Evolutionary conservation across 257 asterid genomes (phyloP), one percentile per base, ranked within the genome.

Genomic region (Avicennia marina): DNA sequence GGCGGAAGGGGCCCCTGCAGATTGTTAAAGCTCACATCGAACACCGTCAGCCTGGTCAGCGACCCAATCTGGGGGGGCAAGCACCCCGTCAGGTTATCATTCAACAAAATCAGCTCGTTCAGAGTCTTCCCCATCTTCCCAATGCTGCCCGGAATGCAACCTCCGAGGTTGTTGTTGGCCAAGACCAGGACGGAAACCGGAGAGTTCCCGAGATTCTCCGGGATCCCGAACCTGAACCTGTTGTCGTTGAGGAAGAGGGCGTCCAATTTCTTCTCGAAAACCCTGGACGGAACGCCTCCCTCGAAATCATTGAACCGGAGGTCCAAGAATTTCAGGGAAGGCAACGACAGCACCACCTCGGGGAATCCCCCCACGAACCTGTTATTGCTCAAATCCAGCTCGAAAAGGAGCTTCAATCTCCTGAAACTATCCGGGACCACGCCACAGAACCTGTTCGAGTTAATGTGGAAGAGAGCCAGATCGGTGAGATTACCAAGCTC

Each of bases 371-470:
- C 87, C 13, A 72, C 87, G 54, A 80, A 78, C 1, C 84, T 62
- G 21, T 77, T 80, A 67, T 77, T 77, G 25, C 84, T 77, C 33
- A 80, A 18, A 71, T 80, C 87, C 2, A 80, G 76, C 81, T 80
- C 87, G 53, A 71, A 77, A 19, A 80, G 79, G 5, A 65, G 63
- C 66, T 69, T 71, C 45, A 80, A 56, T 34, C 70, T 77, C 50
- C 10, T 34, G 33, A 77, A 71, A 9, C 46, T 77, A 0, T 11
- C 8, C 0, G 87, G 84, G 15, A 80, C 59, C 0, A 74, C 53
- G 7, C 87, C 87, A 57, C 87, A 80, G 63, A 80, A 80, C 43
- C 87, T n/a, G 56, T 80, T 80, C 2, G 81, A 71, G 50, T 74
- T 80, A 34, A 80, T 59, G 63, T 80, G 87, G 64, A 80, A 66